These are phyloP conservation scores for Suillus spraguei DNA, from an alignment of 768 basidiomycete genomes.

Conservation along the genomic window DNA sequence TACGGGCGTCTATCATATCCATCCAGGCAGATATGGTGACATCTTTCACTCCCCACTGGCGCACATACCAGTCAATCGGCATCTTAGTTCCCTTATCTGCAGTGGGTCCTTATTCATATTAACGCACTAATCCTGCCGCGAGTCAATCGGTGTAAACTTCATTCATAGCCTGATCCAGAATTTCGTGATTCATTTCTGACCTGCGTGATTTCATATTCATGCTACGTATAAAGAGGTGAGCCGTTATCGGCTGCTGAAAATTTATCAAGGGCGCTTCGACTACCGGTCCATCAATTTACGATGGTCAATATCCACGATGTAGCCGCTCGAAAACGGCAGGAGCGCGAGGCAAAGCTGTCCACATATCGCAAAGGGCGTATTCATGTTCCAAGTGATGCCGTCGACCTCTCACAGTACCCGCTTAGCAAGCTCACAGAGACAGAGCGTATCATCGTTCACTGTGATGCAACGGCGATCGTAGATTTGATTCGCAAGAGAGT, in stretches of 20 bases:
- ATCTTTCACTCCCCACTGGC: not conserved
- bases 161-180: not conserved
- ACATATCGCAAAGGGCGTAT: constrained; percentile 10
- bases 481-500: constrained; percentile 24
- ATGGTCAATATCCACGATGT: constrained; percentile 4
- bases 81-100: not conserved
- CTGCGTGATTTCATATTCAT: not conserved
- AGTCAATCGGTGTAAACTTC: not conserved
- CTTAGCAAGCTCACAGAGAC: constrained; percentile 27
- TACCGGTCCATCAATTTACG: too few relatives aligned
- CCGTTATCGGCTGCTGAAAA: not conserved
- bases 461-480: constrained; percentile 31
- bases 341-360: constrained; percentile 25
- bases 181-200: not conserved
- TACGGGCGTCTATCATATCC: not conserved
- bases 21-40: not conserved
- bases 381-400: constrained; percentile 8
- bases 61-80: not conserved
- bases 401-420: constrained; percentile 30
- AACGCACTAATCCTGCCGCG: not conserved
- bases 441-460: constrained; percentile 31
- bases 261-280: not conserved
- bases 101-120: too few relatives aligned
- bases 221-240: constrained; percentile 1
- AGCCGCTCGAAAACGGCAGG: constrained; percentile 24